phyloP scores from a whole-genome alignment of 148 eudicot genomes.

The Heliosperma pusillum region DNA sequence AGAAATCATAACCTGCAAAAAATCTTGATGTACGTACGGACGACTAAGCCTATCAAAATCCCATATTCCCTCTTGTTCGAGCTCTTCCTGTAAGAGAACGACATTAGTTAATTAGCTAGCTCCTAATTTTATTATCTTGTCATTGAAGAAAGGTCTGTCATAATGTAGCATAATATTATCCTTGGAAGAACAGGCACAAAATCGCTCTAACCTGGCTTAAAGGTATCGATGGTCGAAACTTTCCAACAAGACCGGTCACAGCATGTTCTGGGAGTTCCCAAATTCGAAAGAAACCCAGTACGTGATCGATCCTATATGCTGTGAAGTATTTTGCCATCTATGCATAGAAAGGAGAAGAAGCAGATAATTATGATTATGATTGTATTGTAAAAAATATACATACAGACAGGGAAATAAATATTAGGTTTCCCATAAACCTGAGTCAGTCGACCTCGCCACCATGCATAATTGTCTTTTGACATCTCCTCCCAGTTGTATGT shows the following conservation, averaged over 20 bases:
- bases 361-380: not conserved
- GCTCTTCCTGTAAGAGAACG: constrained; percentile 70
- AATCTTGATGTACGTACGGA: constrained; percentile 70
- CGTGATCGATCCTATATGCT: constrained; percentile 92
- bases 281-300: constrained; percentile 96
- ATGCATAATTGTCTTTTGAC: constrained; percentile 95
- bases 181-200: not conserved
- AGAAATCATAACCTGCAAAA: constrained; percentile 53
- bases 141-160: not conserved
- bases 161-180: too few species aligned
- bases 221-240: constrained; percentile 93
- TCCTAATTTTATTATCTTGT: not conserved
- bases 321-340: constrained; percentile 97
- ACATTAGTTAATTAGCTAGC: constrained; percentile 9
- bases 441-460: constrained; percentile 97
- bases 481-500: constrained; percentile 99
- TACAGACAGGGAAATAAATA: not conserved
- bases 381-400: not conserved
- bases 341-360: constrained; percentile 13
- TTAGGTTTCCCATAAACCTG: constrained; percentile 50
- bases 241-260: constrained; percentile 89
- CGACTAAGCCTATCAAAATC: constrained; percentile 83
- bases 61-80: constrained; percentile 92
- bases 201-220: constrained; percentile 58
- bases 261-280: constrained; percentile 99